phyloP scores from a whole-genome alignment of 2,329 filamentous ascomycete genomes.

The Phialophora macrospora region DNA sequence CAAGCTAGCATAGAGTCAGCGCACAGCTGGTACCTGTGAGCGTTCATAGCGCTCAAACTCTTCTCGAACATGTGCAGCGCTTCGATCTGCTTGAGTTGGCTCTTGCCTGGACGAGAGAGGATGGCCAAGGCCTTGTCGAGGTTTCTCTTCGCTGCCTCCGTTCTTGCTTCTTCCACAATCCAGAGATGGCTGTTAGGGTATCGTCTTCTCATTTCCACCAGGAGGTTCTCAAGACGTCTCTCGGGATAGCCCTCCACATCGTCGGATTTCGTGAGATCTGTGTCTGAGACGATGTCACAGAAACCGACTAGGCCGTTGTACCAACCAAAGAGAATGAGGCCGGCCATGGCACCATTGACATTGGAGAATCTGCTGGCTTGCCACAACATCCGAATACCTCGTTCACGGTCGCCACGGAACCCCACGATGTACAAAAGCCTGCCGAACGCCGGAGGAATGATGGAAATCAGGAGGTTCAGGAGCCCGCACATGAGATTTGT shows the following conservation, averaged over 20 bases:
- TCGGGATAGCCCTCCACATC: conserved; percentile 72
- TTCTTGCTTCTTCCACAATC: conserved; percentile 84
- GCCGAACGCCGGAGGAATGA: conserved; percentile 90
- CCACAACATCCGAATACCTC: conserved; percentile 87
- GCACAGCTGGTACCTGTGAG: conserved; percentile 76
- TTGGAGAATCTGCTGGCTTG: conserved; percentile 83
- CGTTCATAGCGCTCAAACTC: conserved; percentile 75
- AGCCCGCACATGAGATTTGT: conserved; percentile 89
- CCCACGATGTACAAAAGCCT: conserved; percentile 85
- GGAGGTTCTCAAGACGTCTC: conserved; percentile 67
- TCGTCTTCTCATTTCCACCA: conserved; percentile 73
- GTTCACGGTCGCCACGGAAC: conserved; percentile 84
- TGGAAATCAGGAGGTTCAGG: conserved; percentile 82
- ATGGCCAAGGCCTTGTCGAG: conserved; percentile 71
- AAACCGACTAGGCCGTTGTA: conserved; percentile 87
- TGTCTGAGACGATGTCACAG: conserved; percentile 78
- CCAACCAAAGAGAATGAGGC: conserved; percentile 77
- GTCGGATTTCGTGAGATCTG: conserved; percentile 57
- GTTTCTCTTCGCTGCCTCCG: conserved; percentile 69
- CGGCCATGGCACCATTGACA: conserved; percentile 86
- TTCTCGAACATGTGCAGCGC: conserved; percentile 86
- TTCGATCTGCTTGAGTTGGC: conserved; percentile 84
- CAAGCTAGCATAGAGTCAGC: conserved; percentile 72
- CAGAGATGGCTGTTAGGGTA: conserved; percentile 86
- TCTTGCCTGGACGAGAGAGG: conserved; percentile 62